Evolutionary conservation across 169 alveolate species (phyloP).

Genomic region (Toxoplasma gondii): DNA sequence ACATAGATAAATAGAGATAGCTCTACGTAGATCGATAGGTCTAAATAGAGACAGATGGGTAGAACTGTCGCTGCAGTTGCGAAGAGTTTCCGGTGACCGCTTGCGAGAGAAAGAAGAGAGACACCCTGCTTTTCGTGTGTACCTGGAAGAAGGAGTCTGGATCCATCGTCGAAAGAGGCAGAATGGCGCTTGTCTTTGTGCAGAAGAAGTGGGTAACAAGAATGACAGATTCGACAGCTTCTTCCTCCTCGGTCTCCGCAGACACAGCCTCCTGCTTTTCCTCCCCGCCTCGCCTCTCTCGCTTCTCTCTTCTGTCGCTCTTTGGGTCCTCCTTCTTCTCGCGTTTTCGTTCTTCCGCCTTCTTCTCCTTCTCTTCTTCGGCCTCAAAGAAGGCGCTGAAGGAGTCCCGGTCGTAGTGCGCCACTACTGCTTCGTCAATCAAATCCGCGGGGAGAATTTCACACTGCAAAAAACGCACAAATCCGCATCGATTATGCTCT

Average conservation of each 20-base stretch:
- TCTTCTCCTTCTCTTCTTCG: background rate
- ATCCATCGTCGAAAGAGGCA: background rate
- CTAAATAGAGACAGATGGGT: background rate
- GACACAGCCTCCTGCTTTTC: background rate
- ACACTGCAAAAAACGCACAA: background rate
- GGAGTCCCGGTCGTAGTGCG: slow-evolving; percentile 12
- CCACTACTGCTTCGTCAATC: slow-evolving; percentile 1
- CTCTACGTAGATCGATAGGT: background rate
- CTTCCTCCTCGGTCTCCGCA: background rate
- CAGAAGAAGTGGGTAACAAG: slow-evolving; percentile 16
- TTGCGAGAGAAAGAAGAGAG: background rate
- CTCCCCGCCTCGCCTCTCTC: background rate
- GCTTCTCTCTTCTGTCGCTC: background rate
- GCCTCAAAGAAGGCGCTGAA: slow-evolving; percentile 8
- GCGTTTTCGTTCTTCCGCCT: background rate
- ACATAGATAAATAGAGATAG: background rate
- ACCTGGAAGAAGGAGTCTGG: slow-evolving; percentile 3
- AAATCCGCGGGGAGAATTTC: slow-evolving; percentile 32
- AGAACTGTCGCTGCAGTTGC: background rate
- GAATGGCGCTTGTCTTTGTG: slow-evolving; percentile 9
- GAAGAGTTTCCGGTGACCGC: background rate
- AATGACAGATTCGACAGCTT: background rate
- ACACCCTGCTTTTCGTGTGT: background rate
- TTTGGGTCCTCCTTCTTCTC: background rate
- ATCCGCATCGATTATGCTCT: background rate